Evolutionary conservation across 1,284 basidiomycete species (phyloP).

Genomic region (Afroboletus lepidellus): DNA sequence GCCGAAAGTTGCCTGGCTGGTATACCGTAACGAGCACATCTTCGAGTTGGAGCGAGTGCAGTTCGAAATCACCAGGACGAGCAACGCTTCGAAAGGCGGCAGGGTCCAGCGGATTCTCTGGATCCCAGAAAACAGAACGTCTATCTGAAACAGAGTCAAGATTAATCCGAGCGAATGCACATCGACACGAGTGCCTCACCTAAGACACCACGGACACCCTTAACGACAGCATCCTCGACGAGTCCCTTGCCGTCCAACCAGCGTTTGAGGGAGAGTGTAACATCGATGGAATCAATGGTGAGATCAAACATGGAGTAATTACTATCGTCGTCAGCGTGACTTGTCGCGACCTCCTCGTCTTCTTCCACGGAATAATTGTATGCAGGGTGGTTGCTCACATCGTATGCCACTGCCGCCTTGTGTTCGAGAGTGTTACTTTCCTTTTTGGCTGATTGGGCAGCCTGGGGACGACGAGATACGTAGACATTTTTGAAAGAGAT

Average conservation of each 20-base stretch:
- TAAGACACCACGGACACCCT: conserved; percentile 91
- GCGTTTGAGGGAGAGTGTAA: conserved; percentile 87
- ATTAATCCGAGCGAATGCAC: not conserved
- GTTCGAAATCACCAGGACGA: conserved; percentile 85
- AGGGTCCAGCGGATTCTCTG: conserved; percentile 74
- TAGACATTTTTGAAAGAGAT: conserved; percentile 98
- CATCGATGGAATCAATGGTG: conserved; percentile 92
- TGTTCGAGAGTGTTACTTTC: conserved; percentile 40
- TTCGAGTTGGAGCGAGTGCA: conserved; percentile 87
- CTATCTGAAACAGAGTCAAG: conserved; percentile 58
- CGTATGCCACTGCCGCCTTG: conserved; percentile 64
- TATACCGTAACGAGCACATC: conserved; percentile 94
- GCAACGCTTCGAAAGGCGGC: conserved; percentile 76
- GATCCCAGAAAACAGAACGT: conserved; percentile 87
- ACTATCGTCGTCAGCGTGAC: conserved; percentile 46
- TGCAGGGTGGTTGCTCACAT: conserved; percentile 72
- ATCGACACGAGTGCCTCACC: conserved; percentile 48
- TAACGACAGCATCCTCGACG: conserved; percentile 86
- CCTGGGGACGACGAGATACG: conserved; percentile 75
- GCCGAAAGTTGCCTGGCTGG: conserved; percentile 90
- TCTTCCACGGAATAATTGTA: conserved; percentile 64
- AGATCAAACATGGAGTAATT: conserved; percentile 91
- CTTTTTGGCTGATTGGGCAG: conserved; percentile 15
- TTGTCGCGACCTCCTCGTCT: conserved; percentile 27
- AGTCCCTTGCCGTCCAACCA: conserved; percentile 98